phyloP scores from a whole-genome alignment of 306 rosid species.

The Acmispon strigosus region DNA sequence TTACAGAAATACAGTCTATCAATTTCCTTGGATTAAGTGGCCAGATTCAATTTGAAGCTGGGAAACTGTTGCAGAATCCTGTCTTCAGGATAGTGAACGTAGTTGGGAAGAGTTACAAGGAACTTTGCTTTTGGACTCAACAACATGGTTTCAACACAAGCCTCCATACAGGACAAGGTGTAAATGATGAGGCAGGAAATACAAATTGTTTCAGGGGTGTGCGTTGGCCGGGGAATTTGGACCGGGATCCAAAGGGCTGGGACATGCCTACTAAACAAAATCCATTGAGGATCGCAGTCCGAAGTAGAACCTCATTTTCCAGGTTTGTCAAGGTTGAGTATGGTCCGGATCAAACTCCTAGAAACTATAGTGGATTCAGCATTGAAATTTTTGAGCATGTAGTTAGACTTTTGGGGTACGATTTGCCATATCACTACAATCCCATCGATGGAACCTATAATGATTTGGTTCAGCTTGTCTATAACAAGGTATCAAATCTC shows the following conservation, averaged over 20 bases:
- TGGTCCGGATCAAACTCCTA: not conserved
- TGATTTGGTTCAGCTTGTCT: conserved; percentile 45
- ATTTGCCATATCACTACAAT: conserved; percentile 27
- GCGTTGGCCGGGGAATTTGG: conserved; percentile 58
- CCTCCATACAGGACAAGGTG: conserved; percentile 5
- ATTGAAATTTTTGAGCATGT: conserved; percentile 31
- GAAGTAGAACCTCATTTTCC: conserved; percentile 43
- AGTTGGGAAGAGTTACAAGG: conserved; percentile 34
- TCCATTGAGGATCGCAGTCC: conserved; percentile 53
- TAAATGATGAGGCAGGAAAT: not conserved
- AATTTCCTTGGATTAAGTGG: conserved; percentile 55
- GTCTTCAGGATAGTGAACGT: conserved; percentile 49
- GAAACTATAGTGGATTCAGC: conserved; percentile 46
- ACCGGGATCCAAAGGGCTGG: conserved; percentile 54
- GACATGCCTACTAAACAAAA: conserved; percentile 41
- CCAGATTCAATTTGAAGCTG: conserved; percentile 36
- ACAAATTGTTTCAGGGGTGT: conserved; percentile 29
- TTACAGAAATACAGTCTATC: conserved; percentile 20
- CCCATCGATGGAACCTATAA: conserved; percentile 32
- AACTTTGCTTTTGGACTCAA: conserved; percentile 50
- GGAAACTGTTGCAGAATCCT: conserved; percentile 25
- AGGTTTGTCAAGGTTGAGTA: conserved; percentile 52
- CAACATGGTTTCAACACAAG: conserved; percentile 25
- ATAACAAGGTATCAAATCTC: conserved; percentile 37
- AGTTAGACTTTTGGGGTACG: conserved; percentile 25